Evolutionary conservation across 2,329 filamentous ascomycete genomes (phyloP).

Genomic region (Neonectria magnoliae): DNA sequence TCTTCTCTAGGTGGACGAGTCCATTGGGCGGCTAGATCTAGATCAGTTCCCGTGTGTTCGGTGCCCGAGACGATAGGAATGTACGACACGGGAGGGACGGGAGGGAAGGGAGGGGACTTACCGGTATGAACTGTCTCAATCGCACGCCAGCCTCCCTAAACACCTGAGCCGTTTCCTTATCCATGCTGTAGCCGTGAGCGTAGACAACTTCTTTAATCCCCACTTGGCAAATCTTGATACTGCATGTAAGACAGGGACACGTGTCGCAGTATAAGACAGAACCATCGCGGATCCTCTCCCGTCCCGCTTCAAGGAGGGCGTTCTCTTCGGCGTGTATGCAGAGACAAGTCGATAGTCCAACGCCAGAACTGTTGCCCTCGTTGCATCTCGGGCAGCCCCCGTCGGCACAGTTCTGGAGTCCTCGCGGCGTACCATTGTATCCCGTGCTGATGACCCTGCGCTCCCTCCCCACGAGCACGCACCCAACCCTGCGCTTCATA

Average conservation of each 20-base stretch:
- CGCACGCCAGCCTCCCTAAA: conserved; percentile 85
- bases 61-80: conserved; percentile 6
- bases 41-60: conserved; percentile 33
- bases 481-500: conserved; percentile 97
- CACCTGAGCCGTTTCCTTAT: conserved; percentile 82
- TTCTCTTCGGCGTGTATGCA: conserved; percentile 99
- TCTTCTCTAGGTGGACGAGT: conserved; percentile 69
- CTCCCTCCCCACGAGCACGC: conserved; percentile 84
- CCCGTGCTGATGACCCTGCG: conserved; percentile 92
- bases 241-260: conserved; percentile 96
- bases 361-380: conserved; percentile 73
- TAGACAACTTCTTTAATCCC: conserved; percentile 97
- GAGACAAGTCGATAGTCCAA: conserved; percentile 84
- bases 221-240: conserved; percentile 97
- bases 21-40: conserved; percentile 68
- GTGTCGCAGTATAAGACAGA: conserved; percentile 93
- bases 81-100: conserved; percentile 14
- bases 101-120: conserved; percentile 56
- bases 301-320: conserved; percentile 90
- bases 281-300: conserved; percentile 86
- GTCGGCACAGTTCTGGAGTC: conserved; percentile 89
- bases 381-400: conserved; percentile 94
- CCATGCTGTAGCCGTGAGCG: conserved; percentile 94
- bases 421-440: conserved; percentile 96
- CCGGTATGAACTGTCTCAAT: conserved; percentile 87